Percentiles rank a stretch among this genome's conserved stretches.
Conservation (phyloP, 2,329 filamentous ascomycete species). For the Nemania serpens region DNA sequence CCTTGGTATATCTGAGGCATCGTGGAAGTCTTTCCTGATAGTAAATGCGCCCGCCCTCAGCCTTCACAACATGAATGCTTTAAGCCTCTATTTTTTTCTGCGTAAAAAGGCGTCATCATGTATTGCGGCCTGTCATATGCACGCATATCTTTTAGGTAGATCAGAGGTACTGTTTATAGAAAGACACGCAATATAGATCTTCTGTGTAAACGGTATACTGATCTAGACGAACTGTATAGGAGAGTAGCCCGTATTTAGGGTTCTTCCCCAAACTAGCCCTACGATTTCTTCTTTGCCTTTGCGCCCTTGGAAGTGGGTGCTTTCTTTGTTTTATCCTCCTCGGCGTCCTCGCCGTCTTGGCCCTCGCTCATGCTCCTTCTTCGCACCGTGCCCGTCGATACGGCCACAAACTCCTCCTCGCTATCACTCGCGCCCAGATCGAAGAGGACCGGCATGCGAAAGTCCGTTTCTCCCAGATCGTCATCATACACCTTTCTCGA, state of each 20-base stretch:
- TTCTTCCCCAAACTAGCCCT: neutral
- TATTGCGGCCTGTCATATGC: too few species aligned
- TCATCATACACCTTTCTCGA: constrained; percentile 64
- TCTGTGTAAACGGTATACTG: too few species aligned
- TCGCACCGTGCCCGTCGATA: constrained; percentile 80
- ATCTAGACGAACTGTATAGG: too few species aligned
- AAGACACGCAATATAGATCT: too few species aligned
- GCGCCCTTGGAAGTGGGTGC: constrained; percentile 42
- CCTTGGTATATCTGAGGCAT: too few species aligned
- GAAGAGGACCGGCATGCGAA: constrained; percentile 90
- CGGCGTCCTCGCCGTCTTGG: constrained; percentile 62
- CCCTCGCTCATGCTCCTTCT: constrained; percentile 80
- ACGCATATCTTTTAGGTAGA: too few species aligned
- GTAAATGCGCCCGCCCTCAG: too few species aligned
- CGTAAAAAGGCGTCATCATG: too few species aligned
- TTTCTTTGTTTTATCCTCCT: constrained; percentile 45
- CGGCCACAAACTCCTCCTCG: constrained; percentile 80
- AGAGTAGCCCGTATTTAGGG: neutral
- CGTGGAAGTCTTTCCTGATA: too few species aligned
- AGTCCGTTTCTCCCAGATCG: constrained; percentile 63
- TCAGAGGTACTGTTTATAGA: too few species aligned
- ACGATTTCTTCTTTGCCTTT: constrained; percentile 49
- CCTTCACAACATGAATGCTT: too few species aligned
- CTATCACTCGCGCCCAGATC: constrained; percentile 93
- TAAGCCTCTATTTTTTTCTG: too few species aligned